Percentiles rank a stretch among this genome's conserved stretches.
These are phyloP conservation scores for Pichia phayaonensis DNA, from an alignment of 805 yeast genomes.

Conservation along the genomic window DNA sequence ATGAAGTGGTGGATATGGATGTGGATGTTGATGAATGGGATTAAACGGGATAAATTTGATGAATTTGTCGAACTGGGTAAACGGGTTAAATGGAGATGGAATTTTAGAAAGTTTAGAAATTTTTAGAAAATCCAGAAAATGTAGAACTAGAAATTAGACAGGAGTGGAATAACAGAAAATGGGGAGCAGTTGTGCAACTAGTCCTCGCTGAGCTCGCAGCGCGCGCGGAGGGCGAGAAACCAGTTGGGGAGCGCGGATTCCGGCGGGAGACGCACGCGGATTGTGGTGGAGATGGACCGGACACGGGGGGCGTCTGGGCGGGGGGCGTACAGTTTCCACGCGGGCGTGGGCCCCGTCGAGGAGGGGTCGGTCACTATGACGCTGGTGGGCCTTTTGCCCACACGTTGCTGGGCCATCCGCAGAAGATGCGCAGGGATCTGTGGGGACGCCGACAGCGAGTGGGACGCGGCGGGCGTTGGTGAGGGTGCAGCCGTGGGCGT, in stretches of 20 bases:
- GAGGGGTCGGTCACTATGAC: background rate
- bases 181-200: no score
- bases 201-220: background rate
- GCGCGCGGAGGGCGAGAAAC: constrained; percentile 42
- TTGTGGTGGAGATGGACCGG: background rate
- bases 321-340: constrained; percentile 1
- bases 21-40: no score
- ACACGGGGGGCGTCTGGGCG: background rate
- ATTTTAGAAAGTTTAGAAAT: no score
- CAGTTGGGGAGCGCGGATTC: constrained; percentile 38
- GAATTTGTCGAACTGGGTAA: no score
- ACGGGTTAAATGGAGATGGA: no score
- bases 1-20: background rate
- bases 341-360: background rate
- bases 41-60: no score
- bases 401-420: constrained; percentile 39
- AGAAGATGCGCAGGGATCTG: constrained; percentile 59
- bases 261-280: constrained; percentile 41
- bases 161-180: background rate
- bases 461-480: background rate
- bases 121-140: no score
- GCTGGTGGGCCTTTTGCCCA: constrained; percentile 22
- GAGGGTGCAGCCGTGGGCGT: no score
- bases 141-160: no score
- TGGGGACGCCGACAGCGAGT: constrained; percentile 52